A percentile compares a stretch with the other conserved stretches of the same genome.
These are phyloP conservation scores for Phalaenopsis equestris DNA, from an alignment of 106 monocot genomes.

Conservation along the genomic window DNA sequence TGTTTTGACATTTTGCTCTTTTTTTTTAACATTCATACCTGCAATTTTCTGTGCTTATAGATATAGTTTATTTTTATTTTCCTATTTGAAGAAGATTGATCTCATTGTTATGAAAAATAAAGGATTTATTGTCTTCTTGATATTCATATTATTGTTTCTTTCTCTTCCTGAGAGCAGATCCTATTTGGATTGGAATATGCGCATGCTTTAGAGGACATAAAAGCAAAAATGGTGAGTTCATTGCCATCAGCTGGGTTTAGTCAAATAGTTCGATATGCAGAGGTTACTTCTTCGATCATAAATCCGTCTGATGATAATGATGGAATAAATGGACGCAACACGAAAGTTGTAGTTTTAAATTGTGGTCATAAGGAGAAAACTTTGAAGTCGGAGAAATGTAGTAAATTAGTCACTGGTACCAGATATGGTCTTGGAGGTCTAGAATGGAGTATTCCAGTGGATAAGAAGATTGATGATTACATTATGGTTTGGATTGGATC, in stretches of 20 bases:
- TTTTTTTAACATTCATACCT: too few species aligned
- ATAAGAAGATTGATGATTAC: slow-evolving; percentile 59
- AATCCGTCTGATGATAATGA: slow-evolving; percentile 37
- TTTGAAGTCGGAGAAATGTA: slow-evolving; percentile 13
- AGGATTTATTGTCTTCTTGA: not conserved
- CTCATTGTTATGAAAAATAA: not conserved
- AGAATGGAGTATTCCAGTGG: slow-evolving; percentile 50
- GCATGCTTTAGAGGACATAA: slow-evolving; percentile 60
- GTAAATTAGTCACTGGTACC: slow-evolving; percentile 4
- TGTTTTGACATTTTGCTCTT: too few species aligned
- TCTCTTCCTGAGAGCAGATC: slow-evolving; percentile 34
- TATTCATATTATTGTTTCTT: not conserved
- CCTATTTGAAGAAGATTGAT: not conserved
- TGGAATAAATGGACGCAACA: slow-evolving; percentile 8
- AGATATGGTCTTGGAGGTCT: slow-evolving; percentile 67
- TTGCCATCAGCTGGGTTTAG: slow-evolving; percentile 8
- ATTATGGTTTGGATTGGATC: slow-evolving; percentile 78
- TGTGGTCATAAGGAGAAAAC: slow-evolving; percentile 11
- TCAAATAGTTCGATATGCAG: slow-evolving; percentile 42
- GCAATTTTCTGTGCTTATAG: too few species aligned
- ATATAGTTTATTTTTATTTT: not conserved
- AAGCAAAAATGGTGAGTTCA: slow-evolving; percentile 15
- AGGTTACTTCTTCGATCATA: slow-evolving; percentile 41
- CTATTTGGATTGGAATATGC: slow-evolving; percentile 93
- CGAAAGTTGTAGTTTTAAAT: slow-evolving; percentile 2